A percentile compares a stretch with the other conserved stretches of the same genome.
These are phyloP conservation scores for Helianthus tuberosus DNA, from an alignment of 129 eudicot genomes.

Conservation along the genomic window DNA sequence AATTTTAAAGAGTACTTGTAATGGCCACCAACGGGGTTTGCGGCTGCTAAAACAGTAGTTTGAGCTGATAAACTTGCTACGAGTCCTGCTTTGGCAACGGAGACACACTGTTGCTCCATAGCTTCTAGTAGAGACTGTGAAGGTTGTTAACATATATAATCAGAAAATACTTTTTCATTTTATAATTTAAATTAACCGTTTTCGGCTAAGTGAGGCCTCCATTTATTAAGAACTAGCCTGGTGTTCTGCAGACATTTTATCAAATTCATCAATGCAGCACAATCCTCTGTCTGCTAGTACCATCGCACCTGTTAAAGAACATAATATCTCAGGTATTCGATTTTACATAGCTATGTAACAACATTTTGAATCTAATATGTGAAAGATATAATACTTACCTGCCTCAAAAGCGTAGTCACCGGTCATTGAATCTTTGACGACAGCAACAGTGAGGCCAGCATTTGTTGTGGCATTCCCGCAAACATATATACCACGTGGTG, in stretches of 20 bases:
- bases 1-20: slow-evolving; percentile 57
- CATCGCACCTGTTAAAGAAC: slow-evolving; percentile 77
- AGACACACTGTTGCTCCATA: slow-evolving; percentile 99
- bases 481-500: slow-evolving; percentile 97
- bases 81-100: slow-evolving; percentile 99
- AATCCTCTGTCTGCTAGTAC: slow-evolving; percentile 98
- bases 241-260: slow-evolving; percentile 96
- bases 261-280: slow-evolving; percentile 96
- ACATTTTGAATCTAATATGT: background rate
- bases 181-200: background rate
- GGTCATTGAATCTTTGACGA: slow-evolving; percentile 92
- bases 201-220: slow-evolving; percentile 5
- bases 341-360: slow-evolving; percentile 5
- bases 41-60: slow-evolving; percentile 97
- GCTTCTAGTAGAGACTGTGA: slow-evolving; percentile 90
- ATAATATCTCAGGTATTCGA: background rate
- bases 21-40: slow-evolving; percentile 99
- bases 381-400: slow-evolving; percentile 50
- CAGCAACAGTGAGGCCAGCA: slow-evolving; percentile 99
- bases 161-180: slow-evolving; percentile 13
- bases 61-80: slow-evolving; percentile 99
- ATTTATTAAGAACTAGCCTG: slow-evolving; percentile 53
- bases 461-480: slow-evolving; percentile 97
- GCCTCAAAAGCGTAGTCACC: slow-evolving; percentile 98
- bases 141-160: slow-evolving; percentile 13